phyloP scores from a whole-genome alignment of 768 basidiomycete genomes.

The Suillus plorans region DNA sequence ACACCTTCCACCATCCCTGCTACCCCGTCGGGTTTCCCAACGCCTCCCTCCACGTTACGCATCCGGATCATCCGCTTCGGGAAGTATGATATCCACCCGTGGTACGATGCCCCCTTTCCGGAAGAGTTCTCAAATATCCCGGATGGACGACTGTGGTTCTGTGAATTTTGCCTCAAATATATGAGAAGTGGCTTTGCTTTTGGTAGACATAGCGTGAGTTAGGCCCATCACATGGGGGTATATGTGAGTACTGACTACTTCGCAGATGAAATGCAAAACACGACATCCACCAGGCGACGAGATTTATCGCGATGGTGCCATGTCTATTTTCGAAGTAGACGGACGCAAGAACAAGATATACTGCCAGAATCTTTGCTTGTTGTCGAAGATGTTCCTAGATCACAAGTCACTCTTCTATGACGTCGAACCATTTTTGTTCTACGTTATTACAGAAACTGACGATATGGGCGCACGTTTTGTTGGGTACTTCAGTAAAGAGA shows the following conservation, averaged over 20 bases:
- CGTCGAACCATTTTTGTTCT: constrained; percentile 98
- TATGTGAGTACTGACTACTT: constrained; percentile 15
- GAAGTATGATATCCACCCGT: constrained; percentile 90
- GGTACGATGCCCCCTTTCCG: constrained; percentile 99
- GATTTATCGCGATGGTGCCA: constrained; percentile 85
- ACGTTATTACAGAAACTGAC: constrained; percentile 93
- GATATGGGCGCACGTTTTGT: constrained; percentile 91
- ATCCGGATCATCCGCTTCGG: constrained; percentile 92
- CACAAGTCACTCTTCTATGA: constrained; percentile 99
- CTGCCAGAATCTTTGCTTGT: constrained; percentile 95
- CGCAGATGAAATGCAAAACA: constrained; percentile 90
- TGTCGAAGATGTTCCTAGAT: constrained; percentile 99
- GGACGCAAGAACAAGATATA: constrained; percentile 99
- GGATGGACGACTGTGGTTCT: constrained; percentile 93
- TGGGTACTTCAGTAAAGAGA: constrained; percentile 99
- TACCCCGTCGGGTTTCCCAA: constrained; percentile 29
- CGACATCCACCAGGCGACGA: constrained; percentile 97
- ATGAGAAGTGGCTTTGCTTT: constrained; percentile 93
- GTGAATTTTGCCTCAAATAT: constrained; percentile 97
- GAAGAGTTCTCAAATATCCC: constrained; percentile 94
- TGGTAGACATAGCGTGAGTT: constrained; percentile 76
- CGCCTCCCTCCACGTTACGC: constrained; percentile 44
- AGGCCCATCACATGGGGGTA: neutral
- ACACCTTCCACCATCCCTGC: constrained; percentile 36
- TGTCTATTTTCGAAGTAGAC: constrained; percentile 97